Evolutionary conservation across 148 eudicot species (phyloP), one percentile per base, ranked within the genome.

Genomic region (Camellia japonica): DNA sequence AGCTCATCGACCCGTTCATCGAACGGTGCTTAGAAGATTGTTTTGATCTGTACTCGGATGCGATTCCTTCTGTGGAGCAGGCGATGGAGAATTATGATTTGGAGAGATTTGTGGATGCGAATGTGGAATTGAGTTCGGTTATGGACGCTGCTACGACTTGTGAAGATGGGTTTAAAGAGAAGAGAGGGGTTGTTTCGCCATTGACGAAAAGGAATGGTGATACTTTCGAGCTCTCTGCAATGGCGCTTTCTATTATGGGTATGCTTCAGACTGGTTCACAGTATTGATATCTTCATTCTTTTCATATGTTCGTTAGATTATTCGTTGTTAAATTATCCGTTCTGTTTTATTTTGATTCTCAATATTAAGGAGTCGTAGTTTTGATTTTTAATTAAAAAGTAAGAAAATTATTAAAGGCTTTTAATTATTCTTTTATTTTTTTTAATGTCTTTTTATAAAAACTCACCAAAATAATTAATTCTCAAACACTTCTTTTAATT

Each of bases 151-250:
- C 90, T 0, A 84, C 82, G 0, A 91, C 91, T 41, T 93, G 97
- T 71, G 97, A 93, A 75, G 87, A 87, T 2, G 94, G 90, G 47
- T 89, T 93, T 61, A 66, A 74, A n/a, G 93, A 90, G 77, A 63
- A 73, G 64, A 18, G 55, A 18, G 91, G 85, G 1, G 90, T 71
- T 15, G 80, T 74, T 54, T 88, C 90, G 49, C 93, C 93, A 16
- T 83, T 93, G 49, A 90, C 78, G 10, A 82, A 70, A 61, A 78
- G 80, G n/a, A 90, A 91, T 64, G 47, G 78, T 30, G 77, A 79
- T 20, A 73, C 81, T 0, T 91, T 86, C 82, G 76, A 83, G 76
- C 79, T 93, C 79, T 85, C 87, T 51, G 88, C 93, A n/a, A 82
- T 93, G 54, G 80, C 88, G 1, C 90, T 91, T 66, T 87, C 87